Conservation (phyloP, 2,329 filamentous ascomycete species). For the Scytalidium sp. region DNA sequence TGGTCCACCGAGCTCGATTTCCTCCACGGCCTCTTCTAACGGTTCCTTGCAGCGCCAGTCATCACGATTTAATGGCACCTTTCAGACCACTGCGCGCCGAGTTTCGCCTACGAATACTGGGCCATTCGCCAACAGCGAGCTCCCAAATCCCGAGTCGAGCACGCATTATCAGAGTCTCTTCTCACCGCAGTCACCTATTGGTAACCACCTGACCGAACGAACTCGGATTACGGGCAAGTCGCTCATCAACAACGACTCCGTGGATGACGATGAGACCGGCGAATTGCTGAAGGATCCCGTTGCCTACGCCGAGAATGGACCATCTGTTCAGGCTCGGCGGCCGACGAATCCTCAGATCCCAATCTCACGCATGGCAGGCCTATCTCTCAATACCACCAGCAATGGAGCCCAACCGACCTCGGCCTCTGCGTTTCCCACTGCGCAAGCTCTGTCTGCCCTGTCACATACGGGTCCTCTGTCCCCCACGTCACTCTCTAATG, state of each 20-base stretch:
- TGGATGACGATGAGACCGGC: conserved; percentile 68
- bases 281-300: conserved; percentile 71
- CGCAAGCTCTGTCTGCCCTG: conserved; percentile 26
- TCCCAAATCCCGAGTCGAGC: conserved; percentile 53
- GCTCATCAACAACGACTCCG: conserved; percentile 67
- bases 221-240: conserved; percentile 64
- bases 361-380: conserved; percentile 61
- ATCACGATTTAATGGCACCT: conserved; percentile 57
- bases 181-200: conserved; percentile 71
- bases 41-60: conserved; percentile 24
- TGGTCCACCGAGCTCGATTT: conserved; percentile 34
- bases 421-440: conserved; percentile 18
- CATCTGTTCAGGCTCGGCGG: conserved; percentile 55
- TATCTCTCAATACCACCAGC: conserved; percentile 70
- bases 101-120: conserved; percentile 54
- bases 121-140: conserved; percentile 52
- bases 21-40: conserved; percentile 37
- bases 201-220: conserved; percentile 63
- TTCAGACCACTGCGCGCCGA: conserved; percentile 37
- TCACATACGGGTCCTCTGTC: conserved; percentile 45
- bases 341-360: conserved; percentile 72
- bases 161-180: conserved; percentile 62
- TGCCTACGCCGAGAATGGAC: conserved; percentile 70
- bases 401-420: conserved; percentile 31
- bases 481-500: conserved; percentile 48